Conservation (phyloP, 495 filamentous ascomycete genomes). For the Hypomontagnella submonticulosa region DNA sequence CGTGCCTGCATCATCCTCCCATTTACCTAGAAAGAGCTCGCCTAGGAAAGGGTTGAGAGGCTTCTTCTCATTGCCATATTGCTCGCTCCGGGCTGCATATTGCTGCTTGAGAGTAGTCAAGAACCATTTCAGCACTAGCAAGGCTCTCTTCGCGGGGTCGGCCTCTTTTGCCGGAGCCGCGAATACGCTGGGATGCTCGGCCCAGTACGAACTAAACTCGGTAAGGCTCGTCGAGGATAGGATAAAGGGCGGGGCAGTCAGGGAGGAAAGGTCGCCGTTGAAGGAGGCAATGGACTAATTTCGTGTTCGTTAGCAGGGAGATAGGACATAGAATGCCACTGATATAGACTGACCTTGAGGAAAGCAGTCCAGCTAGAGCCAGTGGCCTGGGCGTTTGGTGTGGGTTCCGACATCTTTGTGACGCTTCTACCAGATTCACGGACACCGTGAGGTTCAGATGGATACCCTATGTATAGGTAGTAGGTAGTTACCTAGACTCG, state of each 20-base stretch:
- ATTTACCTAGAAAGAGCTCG: slow-evolving; percentile 89
- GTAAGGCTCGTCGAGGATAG: slow-evolving; percentile 89
- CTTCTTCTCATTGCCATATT: slow-evolving; percentile 96
- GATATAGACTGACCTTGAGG: slow-evolving; percentile 57
- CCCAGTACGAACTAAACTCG: slow-evolving; percentile 98
- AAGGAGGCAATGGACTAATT: slow-evolving; percentile 90
- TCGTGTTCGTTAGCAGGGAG: slow-evolving; percentile 10
- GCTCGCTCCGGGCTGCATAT: slow-evolving; percentile 90
- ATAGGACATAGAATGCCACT: not conserved
- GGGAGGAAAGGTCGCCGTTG: slow-evolving; percentile 91
- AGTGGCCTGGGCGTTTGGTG: slow-evolving; percentile 48
- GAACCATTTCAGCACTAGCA: slow-evolving; percentile 97
- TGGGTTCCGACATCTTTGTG: slow-evolving; percentile 42
- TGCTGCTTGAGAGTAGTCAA: slow-evolving; percentile 94
- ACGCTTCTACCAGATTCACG: slow-evolving; percentile 19
- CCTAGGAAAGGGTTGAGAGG: slow-evolving; percentile 92
- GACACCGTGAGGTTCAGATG: slow-evolving; percentile 12
- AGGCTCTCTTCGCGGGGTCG: slow-evolving; percentile 83
- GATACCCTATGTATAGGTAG: slow-evolving; percentile 28
- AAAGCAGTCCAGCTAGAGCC: slow-evolving; percentile 62
- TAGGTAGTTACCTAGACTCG: slow-evolving; percentile 13
- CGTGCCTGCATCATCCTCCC: slow-evolving; percentile 79
- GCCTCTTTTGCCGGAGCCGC: slow-evolving; percentile 84
- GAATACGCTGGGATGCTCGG: slow-evolving; percentile 89
- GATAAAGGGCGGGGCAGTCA: slow-evolving; percentile 97